Percentiles rank a stretch among this genome's conserved stretches.
These are phyloP conservation scores for Eucalyptus polybractea DNA, from an alignment of 345 rosid genomes.

Conservation along the genomic window DNA sequence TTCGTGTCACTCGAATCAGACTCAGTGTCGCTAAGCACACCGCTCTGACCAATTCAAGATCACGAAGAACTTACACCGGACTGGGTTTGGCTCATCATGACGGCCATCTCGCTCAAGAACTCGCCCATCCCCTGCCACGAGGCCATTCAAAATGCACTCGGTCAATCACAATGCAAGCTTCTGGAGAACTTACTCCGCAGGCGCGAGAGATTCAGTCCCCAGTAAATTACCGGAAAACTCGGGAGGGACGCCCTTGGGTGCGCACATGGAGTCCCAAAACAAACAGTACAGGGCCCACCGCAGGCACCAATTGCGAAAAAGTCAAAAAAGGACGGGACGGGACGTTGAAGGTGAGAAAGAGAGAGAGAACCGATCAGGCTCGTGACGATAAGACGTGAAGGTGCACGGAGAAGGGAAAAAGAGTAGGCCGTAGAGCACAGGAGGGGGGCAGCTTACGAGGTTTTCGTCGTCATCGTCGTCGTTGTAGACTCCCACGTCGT, in stretches of 20 bases:
- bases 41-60: not conserved
- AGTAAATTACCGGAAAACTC: not conserved
- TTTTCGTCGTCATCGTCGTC: conserved; percentile 76
- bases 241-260: not conserved
- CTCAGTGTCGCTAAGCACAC: not conserved
- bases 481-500: conserved; percentile 83
- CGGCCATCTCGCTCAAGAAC: conserved; percentile 80
- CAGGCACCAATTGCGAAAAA: not conserved
- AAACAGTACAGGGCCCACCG: not conserved
- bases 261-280: not conserved
- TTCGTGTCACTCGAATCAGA: not conserved
- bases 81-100: conserved; percentile 74
- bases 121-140: conserved; percentile 82
- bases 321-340: not conserved
- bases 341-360: not conserved
- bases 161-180: not conserved
- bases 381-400: not conserved
- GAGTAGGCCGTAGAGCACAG: not conserved
- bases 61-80: conserved; percentile 28
- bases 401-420: not conserved
- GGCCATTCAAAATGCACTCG: not conserved
- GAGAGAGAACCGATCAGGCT: not conserved
- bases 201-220: not conserved
- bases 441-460: conserved; percentile 5
- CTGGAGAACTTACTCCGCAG: not conserved